These are phyloP conservation scores for Botrytis byssoidea DNA, from an alignment of 2,329 filamentous ascomycete species.

Conservation along the genomic window DNA sequence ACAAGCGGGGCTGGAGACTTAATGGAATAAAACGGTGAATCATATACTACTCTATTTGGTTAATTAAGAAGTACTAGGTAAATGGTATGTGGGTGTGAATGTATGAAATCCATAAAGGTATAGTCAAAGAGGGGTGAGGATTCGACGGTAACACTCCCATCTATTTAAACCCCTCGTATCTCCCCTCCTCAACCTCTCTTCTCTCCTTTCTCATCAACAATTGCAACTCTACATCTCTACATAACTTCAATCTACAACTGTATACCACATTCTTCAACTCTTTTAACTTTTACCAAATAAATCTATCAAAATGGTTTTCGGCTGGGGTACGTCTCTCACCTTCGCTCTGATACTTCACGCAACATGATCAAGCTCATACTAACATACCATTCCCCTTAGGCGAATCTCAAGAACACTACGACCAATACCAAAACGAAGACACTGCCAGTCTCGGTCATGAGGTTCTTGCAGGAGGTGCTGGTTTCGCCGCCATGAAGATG, in stretches of 20 bases:
- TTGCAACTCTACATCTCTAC: not conserved
- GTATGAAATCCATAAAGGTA: not conserved
- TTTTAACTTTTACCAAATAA: conserved; percentile 18
- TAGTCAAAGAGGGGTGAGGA: not conserved
- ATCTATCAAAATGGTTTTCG: conserved; percentile 35
- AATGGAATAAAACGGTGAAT: not conserved
- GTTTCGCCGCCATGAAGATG: conserved; percentile 77
- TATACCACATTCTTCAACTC: not conserved
- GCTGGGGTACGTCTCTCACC: conserved; percentile 30
- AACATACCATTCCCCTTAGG: conserved; percentile 35
- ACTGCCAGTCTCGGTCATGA: conserved; percentile 69
- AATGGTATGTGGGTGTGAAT: not conserved
- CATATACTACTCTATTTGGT: conserved; percentile 3
- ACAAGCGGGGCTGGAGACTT: not conserved
- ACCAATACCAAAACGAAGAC: conserved; percentile 48
- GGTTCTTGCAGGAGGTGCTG: conserved; percentile 70
- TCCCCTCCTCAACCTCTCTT: not conserved
- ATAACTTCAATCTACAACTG: conserved; percentile 8
- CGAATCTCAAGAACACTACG: conserved; percentile 45
- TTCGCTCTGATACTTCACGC: not conserved
- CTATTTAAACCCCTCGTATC: conserved; percentile 22
- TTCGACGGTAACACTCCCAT: not conserved
- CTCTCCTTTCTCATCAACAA: not conserved
- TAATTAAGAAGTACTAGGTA: not conserved
- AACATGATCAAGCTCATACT: not conserved